These are phyloP conservation scores for Trichocladium antarcticum DNA, from an alignment of 495 filamentous ascomycete species.

Conservation along the genomic window DNA sequence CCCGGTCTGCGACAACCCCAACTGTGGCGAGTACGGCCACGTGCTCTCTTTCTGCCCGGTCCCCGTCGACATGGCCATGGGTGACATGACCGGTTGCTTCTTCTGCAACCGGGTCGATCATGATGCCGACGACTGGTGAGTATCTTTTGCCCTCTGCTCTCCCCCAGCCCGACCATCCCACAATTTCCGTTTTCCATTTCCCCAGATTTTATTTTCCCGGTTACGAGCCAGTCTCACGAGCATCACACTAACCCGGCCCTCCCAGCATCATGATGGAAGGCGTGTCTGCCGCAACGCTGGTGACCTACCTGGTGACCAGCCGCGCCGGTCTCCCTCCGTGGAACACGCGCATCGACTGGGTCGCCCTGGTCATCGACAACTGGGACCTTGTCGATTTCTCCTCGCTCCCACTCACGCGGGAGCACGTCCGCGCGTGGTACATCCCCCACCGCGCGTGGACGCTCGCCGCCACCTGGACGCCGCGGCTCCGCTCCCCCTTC, in stretches of 20 bases:
- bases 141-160: background rate
- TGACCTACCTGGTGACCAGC: conserved; percentile 3
- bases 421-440: background rate
- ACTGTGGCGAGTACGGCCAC: conserved; percentile 1
- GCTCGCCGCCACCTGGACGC: background rate
- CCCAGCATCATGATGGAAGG: conserved; percentile 3
- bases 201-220: too few species aligned
- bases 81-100: conserved; percentile 7
- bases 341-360: conserved; percentile 6
- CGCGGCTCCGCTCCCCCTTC: background rate
- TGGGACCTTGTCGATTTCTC: conserved; percentile 2
- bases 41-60: conserved; percentile 1
- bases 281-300: background rate
- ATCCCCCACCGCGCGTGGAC: conserved; percentile 1
- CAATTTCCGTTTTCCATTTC: too few species aligned
- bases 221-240: too few species aligned
- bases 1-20: background rate
- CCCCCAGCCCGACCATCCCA: too few species aligned
- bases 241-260: background rate
- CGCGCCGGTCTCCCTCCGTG: conserved; percentile 4
- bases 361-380: background rate
- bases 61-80: background rate
- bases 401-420: background rate
- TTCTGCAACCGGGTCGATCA: conserved; percentile 5
- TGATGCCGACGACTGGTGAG: conserved; percentile 6